Conservation (phyloP, 2,329 filamentous ascomycete species). For the Phoma sp. region DNA sequence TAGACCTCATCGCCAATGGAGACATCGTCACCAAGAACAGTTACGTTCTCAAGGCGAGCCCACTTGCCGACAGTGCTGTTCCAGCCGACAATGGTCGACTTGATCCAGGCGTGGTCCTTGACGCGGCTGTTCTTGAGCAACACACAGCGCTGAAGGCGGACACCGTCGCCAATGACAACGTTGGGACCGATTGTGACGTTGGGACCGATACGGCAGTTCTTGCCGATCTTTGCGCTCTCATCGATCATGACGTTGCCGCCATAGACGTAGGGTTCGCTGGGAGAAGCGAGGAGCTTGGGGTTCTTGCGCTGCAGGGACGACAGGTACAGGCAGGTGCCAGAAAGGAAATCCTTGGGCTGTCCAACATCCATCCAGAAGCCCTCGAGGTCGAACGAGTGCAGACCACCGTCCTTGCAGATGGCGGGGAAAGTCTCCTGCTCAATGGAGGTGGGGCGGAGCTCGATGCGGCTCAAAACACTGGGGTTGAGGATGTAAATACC, state of each 20-base stretch:
- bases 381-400: slow-evolving; percentile 95
- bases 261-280: slow-evolving; percentile 79
- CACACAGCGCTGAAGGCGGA: slow-evolving; percentile 91
- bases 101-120: slow-evolving; percentile 99
- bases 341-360: slow-evolving; percentile 97
- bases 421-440: slow-evolving; percentile 99
- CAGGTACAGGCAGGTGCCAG: slow-evolving; percentile 94
- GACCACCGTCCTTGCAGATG: slow-evolving; percentile 84
- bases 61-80: slow-evolving; percentile 95
- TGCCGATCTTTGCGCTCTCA: slow-evolving; percentile 91
- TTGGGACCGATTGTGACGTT: slow-evolving; percentile 96
- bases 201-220: slow-evolving; percentile 96
- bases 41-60: slow-evolving; percentile 96
- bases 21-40: slow-evolving; percentile 96
- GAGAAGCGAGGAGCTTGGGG: slow-evolving; percentile 79
- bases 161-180: slow-evolving; percentile 91
- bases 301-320: slow-evolving; percentile 89
- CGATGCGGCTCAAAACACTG: slow-evolving; percentile 86
- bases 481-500: slow-evolving; percentile 98
- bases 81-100: slow-evolving; percentile 98
- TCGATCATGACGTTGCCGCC: slow-evolving; percentile 96
- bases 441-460: slow-evolving; percentile 94
- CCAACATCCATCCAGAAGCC: slow-evolving; percentile 99
- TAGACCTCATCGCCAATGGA: slow-evolving; percentile 98
- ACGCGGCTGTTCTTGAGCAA: slow-evolving; percentile 88